Evolutionary conservation across 1,284 basidiomycete genomes (phyloP).

Genomic region (Pseudozyma hubeiensis): DNA sequence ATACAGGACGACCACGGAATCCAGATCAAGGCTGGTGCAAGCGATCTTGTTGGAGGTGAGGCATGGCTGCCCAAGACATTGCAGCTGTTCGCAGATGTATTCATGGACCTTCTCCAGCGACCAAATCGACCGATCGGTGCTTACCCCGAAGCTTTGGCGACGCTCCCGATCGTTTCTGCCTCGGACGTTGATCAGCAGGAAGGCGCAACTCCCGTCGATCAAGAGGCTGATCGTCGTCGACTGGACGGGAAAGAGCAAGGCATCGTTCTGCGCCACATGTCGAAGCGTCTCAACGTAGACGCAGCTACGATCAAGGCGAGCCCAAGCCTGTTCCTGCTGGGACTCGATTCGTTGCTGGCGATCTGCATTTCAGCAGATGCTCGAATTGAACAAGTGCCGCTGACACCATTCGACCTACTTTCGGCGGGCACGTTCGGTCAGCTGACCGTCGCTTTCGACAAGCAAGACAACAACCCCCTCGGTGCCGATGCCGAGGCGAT

Average conservation of each 20-base stretch:
- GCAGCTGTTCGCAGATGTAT: slow-evolving; percentile 8
- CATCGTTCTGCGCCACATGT: slow-evolving; percentile 14
- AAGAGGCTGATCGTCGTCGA: slow-evolving; percentile 8
- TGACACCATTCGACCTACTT: slow-evolving; percentile 16
- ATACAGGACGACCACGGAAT: slow-evolving; percentile 13
- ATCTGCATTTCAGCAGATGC: slow-evolving; percentile 22
- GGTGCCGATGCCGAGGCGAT: background rate
- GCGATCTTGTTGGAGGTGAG: slow-evolving; percentile 16
- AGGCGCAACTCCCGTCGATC: background rate
- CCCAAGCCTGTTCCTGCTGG: slow-evolving; percentile 19
- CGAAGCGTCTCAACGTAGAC: slow-evolving; percentile 12
- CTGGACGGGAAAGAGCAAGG: slow-evolving; percentile 8
- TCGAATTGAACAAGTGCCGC: slow-evolving; percentile 7
- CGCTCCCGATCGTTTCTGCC: background rate
- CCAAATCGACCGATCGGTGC: slow-evolving; percentile 12
- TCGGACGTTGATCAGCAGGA: background rate
- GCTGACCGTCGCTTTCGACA: slow-evolving; percentile 3
- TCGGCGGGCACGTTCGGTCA: slow-evolving; percentile 6
- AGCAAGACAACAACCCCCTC: background rate
- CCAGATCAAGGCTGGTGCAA: slow-evolving; percentile 18
- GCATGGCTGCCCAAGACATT: slow-evolving; percentile 11
- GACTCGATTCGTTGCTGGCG: slow-evolving; percentile 18
- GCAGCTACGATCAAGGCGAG: slow-evolving; percentile 3
- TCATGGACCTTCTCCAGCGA: slow-evolving; percentile 10
- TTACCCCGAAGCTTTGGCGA: slow-evolving; percentile 9